Percentiles rank a stretch among this genome's conserved stretches.
Evolutionary conservation across 306 rosid genomes (phyloP).

Genomic region (Malus fusca): DNA sequence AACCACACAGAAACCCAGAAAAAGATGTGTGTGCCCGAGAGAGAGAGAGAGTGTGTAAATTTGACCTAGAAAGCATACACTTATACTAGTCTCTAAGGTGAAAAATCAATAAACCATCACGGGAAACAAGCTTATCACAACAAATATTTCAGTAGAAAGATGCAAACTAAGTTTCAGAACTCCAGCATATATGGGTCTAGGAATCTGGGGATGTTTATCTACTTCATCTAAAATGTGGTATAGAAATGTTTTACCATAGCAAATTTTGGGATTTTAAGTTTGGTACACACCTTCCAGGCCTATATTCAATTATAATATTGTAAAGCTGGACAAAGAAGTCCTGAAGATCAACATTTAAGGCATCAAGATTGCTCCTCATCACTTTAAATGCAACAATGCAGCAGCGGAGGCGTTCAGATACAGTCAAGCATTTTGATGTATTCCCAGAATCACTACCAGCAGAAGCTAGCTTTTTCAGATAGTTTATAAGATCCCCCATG

Average conservation of each 20-base stretch:
- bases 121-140: background rate
- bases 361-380: slow-evolving; percentile 89
- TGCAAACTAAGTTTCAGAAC: background rate
- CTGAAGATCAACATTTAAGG: slow-evolving; percentile 87
- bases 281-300: slow-evolving; percentile 80
- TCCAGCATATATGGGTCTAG: background rate
- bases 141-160: background rate
- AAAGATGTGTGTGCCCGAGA: background rate
- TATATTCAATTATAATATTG: slow-evolving; percentile 81
- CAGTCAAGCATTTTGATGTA: slow-evolving; percentile 45
- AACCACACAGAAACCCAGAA: background rate
- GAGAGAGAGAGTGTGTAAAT: background rate
- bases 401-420: slow-evolving; percentile 86
- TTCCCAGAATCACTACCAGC: slow-evolving; percentile 32
- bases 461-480: slow-evolving; percentile 69
- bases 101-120: background rate
- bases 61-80: background rate
- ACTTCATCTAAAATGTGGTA: background rate
- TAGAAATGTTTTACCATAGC: background rate
- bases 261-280: background rate
- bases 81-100: background rate
- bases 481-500: slow-evolving; percentile 78
- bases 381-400: slow-evolving; percentile 95
- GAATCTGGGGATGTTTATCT: background rate
- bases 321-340: slow-evolving; percentile 86